These are phyloP conservation scores for Tulasnella sp. DNA, from an alignment of 768 basidiomycete species.

Conservation along the genomic window DNA sequence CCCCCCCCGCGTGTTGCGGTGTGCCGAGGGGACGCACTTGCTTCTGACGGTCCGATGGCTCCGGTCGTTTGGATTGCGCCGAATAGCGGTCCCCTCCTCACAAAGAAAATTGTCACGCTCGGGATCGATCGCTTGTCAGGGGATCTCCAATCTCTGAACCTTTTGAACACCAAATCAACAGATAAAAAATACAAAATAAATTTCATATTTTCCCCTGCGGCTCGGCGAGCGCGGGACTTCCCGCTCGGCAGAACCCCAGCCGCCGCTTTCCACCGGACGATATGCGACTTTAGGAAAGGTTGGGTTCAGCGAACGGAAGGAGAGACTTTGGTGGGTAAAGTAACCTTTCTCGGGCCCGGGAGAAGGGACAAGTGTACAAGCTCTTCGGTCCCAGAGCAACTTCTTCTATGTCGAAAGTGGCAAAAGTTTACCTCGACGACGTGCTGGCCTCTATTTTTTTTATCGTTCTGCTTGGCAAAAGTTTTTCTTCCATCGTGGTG, in stretches of 20 bases:
- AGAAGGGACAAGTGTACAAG: background rate
- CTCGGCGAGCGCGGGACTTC: background rate
- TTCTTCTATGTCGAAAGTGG: background rate
- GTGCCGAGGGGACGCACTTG: constrained; percentile 5
- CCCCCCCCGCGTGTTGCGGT: background rate
- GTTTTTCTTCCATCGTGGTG: background rate
- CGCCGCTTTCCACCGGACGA: background rate
- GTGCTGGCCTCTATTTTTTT: background rate
- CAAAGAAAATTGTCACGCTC: constrained; percentile 4
- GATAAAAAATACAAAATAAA: background rate
- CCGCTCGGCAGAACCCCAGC: background rate
- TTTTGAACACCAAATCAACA: background rate
- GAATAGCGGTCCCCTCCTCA: background rate
- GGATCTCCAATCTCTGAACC: background rate
- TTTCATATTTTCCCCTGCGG: background rate
- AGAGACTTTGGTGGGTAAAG: background rate
- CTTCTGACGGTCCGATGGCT: constrained; percentile 9
- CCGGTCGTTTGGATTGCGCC: constrained; percentile 4
- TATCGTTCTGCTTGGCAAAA: background rate
- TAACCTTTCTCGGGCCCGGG: background rate
- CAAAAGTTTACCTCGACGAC: background rate
- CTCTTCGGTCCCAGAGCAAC: background rate
- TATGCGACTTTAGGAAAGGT: constrained; percentile 1
- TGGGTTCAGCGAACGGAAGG: background rate
- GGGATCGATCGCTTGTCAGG: background rate